Evolutionary conservation across 2,329 filamentous ascomycete genomes (phyloP).

Genomic region (Scytalidium lignicola): DNA sequence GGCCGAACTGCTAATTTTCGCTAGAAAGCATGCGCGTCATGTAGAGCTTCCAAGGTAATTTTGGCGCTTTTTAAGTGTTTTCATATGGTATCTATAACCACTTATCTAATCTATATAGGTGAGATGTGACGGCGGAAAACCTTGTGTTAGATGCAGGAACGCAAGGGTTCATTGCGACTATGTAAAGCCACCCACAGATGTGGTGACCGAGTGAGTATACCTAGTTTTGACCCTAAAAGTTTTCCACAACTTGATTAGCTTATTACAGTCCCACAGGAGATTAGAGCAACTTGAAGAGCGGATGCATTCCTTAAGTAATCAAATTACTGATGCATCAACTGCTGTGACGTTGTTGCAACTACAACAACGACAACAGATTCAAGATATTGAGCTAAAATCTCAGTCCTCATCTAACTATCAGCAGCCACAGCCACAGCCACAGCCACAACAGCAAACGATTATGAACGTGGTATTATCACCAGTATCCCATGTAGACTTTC

Average conservation of each 20-base stretch:
- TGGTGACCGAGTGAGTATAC: constrained; percentile 7
- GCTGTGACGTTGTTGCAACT: constrained; percentile 2
- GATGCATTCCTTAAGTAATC: constrained; percentile 4
- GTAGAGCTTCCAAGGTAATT: constrained; percentile 12
- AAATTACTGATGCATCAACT: constrained; percentile 5
- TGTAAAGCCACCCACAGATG: constrained; percentile 8
- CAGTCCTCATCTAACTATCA: neutral
- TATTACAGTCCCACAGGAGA: constrained; percentile 6
- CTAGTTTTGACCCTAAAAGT: neutral
- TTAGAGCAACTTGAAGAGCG: constrained; percentile 10
- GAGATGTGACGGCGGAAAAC: constrained; percentile 16
- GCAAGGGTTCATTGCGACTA: constrained; percentile 12
- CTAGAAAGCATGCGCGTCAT: constrained; percentile 14
- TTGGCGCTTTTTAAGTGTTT: neutral
- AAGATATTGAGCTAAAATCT: neutral
- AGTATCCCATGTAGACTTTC: neutral
- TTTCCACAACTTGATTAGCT: no score
- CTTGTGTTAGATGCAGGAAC: constrained; percentile 11
- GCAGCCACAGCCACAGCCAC: neutral
- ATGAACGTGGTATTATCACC: neutral
- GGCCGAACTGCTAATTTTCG: neutral
- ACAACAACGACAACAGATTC: constrained; percentile 2
- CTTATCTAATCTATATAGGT: constrained; percentile 6
- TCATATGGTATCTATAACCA: neutral
- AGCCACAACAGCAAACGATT: neutral